Evolutionary conservation across 345 rosid genomes (phyloP).

Genomic region (Diplotaxis tenuifolia): DNA sequence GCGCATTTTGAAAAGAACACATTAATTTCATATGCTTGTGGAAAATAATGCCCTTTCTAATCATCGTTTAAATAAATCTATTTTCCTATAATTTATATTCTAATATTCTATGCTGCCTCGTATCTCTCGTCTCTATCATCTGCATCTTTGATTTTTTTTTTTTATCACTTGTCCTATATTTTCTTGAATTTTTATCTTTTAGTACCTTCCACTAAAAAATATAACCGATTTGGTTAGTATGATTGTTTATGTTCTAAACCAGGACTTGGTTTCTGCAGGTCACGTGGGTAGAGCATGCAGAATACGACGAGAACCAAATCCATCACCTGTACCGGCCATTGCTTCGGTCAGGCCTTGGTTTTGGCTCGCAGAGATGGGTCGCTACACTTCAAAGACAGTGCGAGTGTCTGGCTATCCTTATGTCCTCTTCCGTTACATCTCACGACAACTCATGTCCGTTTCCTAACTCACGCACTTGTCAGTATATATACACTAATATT

Average conservation of each 20-base stretch:
- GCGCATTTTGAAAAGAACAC: conserved; percentile 39
- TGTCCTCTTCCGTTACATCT: conserved; percentile 49
- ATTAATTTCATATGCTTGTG: conserved; percentile 33
- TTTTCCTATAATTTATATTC: conserved; percentile 19
- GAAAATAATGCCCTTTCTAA: conserved; percentile 6
- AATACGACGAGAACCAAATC: conserved; percentile 55
- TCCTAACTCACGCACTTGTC: not conserved
- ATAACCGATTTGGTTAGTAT: conserved; percentile 4
- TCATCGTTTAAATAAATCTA: conserved; percentile 34
- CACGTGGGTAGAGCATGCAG: conserved; percentile 54
- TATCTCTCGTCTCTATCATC: conserved; percentile 18
- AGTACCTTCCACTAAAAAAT: not conserved
- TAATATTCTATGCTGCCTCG: conserved; percentile 30
- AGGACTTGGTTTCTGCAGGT: conserved; percentile 32
- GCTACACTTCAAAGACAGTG: conserved; percentile 69
- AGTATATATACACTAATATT: not conserved
- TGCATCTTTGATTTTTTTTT: not conserved
- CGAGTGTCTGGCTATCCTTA: conserved; percentile 54
- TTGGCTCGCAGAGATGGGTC: conserved; percentile 65
- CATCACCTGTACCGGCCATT: conserved; percentile 60
- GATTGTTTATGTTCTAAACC: not conserved
- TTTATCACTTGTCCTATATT: conserved; percentile 11
- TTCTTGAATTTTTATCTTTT: not conserved
- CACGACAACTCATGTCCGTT: conserved; percentile 49
- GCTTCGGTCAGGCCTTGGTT: conserved; percentile 57